Evolutionary conservation across 305 asterid genomes (phyloP), one percentile per base, ranked within the genome.

Genomic region (Euphrasia arctica): DNA sequence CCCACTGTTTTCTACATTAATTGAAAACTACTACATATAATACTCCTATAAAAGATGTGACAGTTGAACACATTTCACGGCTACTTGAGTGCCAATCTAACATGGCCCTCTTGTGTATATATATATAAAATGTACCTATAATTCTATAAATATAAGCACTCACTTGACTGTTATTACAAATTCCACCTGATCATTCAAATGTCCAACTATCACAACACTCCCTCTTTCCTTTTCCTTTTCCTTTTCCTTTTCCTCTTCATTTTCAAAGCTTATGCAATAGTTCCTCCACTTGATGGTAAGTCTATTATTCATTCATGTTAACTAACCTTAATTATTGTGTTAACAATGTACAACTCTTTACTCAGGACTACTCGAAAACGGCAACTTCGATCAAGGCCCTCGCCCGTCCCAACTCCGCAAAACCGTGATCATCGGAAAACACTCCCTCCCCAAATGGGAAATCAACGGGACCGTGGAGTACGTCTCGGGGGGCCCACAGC

Each of bases 391-490:
- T 60, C 22, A 60, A 43, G 87, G 85, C 8, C 97, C 97, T 27
- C 78, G 73, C 29, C 45, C 84, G 28, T 76, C 85, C 43, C 65
- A 82, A 68, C 82, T 90, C 7, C 70, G 75, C 13, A 87, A 85
- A 69, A 83, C 82, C 12, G 79, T 68, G 65, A 84, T 85, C 41
- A 67, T 83, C 0, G 95, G 94, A 1, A 78, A 70, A 67, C 63
- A 75, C 71, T 83, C 97, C 39, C 77, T 90, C 65, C 95, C 95
- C 74, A 83, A 78, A 66, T 90, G 95, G 92, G 82, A 77, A 63
- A 83, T 82, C 61, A 66, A 57, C 13, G 91, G 90, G 42, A 36
- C 74, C 56, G 94, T 90, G 1, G 91, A 90, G 78, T 90, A 82
- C 74, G 66, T 90, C 47, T 73, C 84, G 0, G 85, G 90, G 0